These are phyloP conservation scores for Sugiyamaella boreocaroliniensis DNA, from an alignment of 805 yeast genomes.

Conservation along the genomic window DNA sequence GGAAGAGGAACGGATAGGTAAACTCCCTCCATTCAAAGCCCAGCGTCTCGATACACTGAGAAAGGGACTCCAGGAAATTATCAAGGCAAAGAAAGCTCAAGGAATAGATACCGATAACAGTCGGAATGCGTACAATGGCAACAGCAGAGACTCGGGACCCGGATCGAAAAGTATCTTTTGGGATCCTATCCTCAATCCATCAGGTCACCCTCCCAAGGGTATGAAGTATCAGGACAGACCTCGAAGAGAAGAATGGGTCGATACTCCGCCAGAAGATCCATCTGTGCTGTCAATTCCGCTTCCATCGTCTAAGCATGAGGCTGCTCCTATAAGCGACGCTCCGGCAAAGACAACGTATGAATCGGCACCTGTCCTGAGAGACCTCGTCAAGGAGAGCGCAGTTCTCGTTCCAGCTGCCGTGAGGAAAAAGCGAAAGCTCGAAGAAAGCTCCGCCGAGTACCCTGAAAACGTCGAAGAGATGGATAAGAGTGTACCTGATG, in stretches of 20 bases:
- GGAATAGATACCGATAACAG: slow-evolving; percentile 4
- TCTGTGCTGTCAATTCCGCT: slow-evolving; percentile 27
- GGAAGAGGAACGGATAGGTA: slow-evolving; percentile 19
- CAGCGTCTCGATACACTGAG: slow-evolving; percentile 13
- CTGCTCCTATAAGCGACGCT: background rate
- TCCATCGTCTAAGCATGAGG: slow-evolving; percentile 19
- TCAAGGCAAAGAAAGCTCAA: slow-evolving; percentile 11
- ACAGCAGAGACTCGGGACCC: slow-evolving; percentile 6
- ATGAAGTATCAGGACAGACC: slow-evolving; percentile 24
- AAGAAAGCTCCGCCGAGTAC: background rate
- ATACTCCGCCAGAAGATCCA: slow-evolving; percentile 13
- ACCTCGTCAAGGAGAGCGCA: slow-evolving; percentile 19
- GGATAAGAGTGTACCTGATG: background rate
- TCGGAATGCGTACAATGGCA: background rate
- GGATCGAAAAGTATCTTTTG: slow-evolving; percentile 24
- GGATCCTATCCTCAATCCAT: slow-evolving; percentile 25
- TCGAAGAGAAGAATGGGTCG: slow-evolving; percentile 24
- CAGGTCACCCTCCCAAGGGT: slow-evolving; percentile 29
- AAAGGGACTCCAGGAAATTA: slow-evolving; percentile 16
- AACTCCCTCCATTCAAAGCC: slow-evolving; percentile 3
- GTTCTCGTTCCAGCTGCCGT: slow-evolving; percentile 19
- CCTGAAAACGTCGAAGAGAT: background rate
- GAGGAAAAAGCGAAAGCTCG: slow-evolving; percentile 9
- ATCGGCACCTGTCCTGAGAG: slow-evolving; percentile 21
- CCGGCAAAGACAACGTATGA: slow-evolving; percentile 19